phyloP scores from a whole-genome alignment of 139 green algal species.

The Parachlorella kessleri region DNA sequence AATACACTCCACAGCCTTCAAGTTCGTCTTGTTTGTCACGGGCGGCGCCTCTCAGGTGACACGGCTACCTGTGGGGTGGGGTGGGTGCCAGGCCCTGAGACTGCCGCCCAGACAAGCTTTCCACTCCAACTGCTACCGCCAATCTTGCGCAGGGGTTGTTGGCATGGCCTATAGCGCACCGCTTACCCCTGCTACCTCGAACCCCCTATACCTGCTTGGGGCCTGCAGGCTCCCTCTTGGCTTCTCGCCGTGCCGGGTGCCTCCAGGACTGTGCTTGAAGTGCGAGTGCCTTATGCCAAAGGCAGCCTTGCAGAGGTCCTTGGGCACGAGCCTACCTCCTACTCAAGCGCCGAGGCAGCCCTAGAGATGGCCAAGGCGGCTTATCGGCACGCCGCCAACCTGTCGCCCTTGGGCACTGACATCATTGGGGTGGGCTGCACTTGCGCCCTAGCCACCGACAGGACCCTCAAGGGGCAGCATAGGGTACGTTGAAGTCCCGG shows the following conservation, averaged over 20 bases:
- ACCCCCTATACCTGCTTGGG: neutral
- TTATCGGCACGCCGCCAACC: constrained; percentile 60
- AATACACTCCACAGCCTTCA: constrained; percentile 49
- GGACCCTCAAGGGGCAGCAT: neutral
- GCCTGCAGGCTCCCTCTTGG: constrained; percentile 66
- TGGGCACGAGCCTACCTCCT: constrained; percentile 51
- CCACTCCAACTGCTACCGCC: too few species aligned
- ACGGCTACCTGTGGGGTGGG: neutral
- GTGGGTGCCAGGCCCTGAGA: neutral
- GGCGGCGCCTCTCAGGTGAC: constrained; percentile 61
- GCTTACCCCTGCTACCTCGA: neutral
- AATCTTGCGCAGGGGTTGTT: too few species aligned
- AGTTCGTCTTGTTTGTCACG: constrained; percentile 56
- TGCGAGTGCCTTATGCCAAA: constrained; percentile 70
- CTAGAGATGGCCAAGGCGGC: constrained; percentile 64
- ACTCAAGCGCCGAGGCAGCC: constrained; percentile 54
- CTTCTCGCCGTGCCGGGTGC: constrained; percentile 79
- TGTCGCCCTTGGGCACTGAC: constrained; percentile 56
- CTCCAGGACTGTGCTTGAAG: constrained; percentile 77
- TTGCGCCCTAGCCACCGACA: constrained; percentile 70
- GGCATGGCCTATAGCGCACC: too few species aligned
- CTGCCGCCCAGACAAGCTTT: too few species aligned
- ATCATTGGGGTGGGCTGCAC: constrained; percentile 73
- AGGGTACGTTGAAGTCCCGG: too few species aligned
- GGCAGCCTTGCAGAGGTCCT: constrained; percentile 56